Evolutionary conservation across 108 stramenopile species (phyloP).

Genomic region (Cyclotella baltica): DNA sequence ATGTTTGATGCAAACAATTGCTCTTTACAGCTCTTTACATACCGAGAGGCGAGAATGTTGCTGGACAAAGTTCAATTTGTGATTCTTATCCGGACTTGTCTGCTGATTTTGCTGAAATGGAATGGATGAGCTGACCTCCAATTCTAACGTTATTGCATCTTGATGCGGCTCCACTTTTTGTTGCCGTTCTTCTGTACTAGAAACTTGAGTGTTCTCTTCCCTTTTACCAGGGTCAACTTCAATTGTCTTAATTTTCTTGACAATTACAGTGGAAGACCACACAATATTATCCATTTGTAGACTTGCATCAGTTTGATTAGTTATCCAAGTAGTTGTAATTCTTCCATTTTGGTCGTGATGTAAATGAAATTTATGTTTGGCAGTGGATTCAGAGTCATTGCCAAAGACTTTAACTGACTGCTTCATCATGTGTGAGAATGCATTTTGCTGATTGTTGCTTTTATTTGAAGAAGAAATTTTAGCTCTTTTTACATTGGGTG

Average conservation of each 20-base stretch:
- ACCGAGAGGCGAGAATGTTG: constrained; percentile 71
- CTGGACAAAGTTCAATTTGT: constrained; percentile 48
- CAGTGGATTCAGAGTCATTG: constrained; percentile 8
- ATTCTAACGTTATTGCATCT: constrained; percentile 27
- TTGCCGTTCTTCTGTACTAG: not conserved
- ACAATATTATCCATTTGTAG: constrained; percentile 4
- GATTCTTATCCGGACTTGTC: not conserved
- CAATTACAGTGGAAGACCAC: constrained; percentile 51
- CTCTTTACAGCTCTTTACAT: not conserved
- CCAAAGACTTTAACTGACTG: constrained; percentile 59
- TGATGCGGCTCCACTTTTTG: not conserved
- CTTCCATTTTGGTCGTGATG: constrained; percentile 38
- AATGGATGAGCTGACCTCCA: constrained; percentile 38
- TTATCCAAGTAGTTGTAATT: constrained; percentile 32
- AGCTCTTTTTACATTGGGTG: not conserved
- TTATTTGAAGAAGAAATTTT: not conserved
- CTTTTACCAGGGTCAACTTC: not conserved
- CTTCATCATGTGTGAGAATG: constrained; percentile 49
- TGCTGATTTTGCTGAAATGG: constrained; percentile 21
- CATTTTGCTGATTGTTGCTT: constrained; percentile 1
- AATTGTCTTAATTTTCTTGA: constrained; percentile 40
- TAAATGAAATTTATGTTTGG: constrained; percentile 48
- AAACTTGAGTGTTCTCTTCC: not conserved
- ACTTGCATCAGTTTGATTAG: constrained; percentile 23
- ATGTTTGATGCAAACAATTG: not conserved